Evolutionary conservation across 2,329 filamentous ascomycete genomes (phyloP).

Genomic region (Ceratocystis harringtonii): DNA sequence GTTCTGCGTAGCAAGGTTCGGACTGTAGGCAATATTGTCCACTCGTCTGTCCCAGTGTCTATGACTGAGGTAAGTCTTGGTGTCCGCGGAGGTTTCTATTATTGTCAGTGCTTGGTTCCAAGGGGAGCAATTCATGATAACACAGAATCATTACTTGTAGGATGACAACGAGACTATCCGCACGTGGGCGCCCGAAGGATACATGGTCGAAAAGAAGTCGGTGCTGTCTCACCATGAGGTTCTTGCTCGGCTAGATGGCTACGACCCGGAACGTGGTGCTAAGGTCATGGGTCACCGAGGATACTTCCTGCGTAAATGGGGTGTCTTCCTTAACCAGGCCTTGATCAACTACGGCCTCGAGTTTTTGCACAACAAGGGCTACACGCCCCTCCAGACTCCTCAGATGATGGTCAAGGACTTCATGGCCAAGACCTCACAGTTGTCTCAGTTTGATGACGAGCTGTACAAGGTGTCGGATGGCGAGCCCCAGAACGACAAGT

Average conservation of each 20-base stretch:
- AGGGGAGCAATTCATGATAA: too few relatives aligned
- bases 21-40: slow-evolving; percentile 58
- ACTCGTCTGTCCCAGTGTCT: slow-evolving; percentile 70
- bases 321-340: slow-evolving; percentile 74
- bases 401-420: slow-evolving; percentile 90
- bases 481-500: slow-evolving; percentile 78
- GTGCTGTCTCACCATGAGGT: slow-evolving; percentile 91
- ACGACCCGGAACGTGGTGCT: slow-evolving; percentile 80
- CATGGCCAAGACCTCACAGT: slow-evolving; percentile 96
- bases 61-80: slow-evolving; percentile 52
- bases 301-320: slow-evolving; percentile 82
- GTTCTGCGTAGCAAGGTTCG: slow-evolving; percentile 63
- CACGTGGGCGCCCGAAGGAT: slow-evolving; percentile 67
- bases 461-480: slow-evolving; percentile 91
- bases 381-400: slow-evolving; percentile 69
- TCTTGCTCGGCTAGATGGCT: slow-evolving; percentile 71
- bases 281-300: slow-evolving; percentile 92
- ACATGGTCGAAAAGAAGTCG: slow-evolving; percentile 57
- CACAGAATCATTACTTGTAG: slow-evolving; percentile 22
- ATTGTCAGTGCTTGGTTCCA: too few relatives aligned
- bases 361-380: slow-evolving; percentile 69
- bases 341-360: slow-evolving; percentile 90
- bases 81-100: slow-evolving; percentile 22
- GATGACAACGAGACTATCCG: slow-evolving; percentile 68
- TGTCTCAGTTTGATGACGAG: slow-evolving; percentile 95